Evolutionary conservation across 192 early-diverging fungal species (phyloP), one percentile per base, ranked within the genome.

Genomic region (Coemansia sp.): DNA sequence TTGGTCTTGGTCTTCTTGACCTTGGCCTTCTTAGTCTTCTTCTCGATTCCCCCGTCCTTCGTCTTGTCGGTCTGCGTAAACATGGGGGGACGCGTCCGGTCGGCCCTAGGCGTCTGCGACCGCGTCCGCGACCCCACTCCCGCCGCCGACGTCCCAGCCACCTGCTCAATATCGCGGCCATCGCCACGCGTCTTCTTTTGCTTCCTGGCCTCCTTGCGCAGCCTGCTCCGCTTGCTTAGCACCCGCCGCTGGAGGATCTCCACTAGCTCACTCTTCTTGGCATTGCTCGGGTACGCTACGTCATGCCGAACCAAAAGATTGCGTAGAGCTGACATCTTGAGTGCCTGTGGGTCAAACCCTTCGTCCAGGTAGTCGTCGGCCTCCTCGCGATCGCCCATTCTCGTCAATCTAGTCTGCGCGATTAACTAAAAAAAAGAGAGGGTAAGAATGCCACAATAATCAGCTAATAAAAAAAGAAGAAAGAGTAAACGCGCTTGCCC

Each of bases 211-310:
- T 67, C 64, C 54, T 64, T 63, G 55, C 71, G 71, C 40, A 67
- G 41, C 38, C 45, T 63, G 46, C 26, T 20, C 1, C 67, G 62
- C 8, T 51, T 38, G 38, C 40, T 44, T 5, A 60, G 31, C 7
- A 76, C 59, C 0, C 33, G 30, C 3, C 34, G 29, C 13, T 64
- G 39, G 0, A 76, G 28, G 9, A 76, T 28, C 0, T 22, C 53
- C 17, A 76, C 3, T 3, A 76, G 35, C 53, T 64, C 66, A 26
- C 39, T 18, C 39, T 76, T 76, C 28, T 76, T 76, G 28, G 65
- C 66, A 34, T 60, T 56, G 20, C 48, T 53, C 6, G 60, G 60
- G 38, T 47, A 76, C 26, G 46, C 64, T 1, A 76, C 66, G 0
- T 44, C 21, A 47, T 76, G 73, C 30, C 64, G 59, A 36, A 54